Base-by-base conservation (phyloP, 768 basidiomycete genomes). In the Clavaria fumosa region DNA sequence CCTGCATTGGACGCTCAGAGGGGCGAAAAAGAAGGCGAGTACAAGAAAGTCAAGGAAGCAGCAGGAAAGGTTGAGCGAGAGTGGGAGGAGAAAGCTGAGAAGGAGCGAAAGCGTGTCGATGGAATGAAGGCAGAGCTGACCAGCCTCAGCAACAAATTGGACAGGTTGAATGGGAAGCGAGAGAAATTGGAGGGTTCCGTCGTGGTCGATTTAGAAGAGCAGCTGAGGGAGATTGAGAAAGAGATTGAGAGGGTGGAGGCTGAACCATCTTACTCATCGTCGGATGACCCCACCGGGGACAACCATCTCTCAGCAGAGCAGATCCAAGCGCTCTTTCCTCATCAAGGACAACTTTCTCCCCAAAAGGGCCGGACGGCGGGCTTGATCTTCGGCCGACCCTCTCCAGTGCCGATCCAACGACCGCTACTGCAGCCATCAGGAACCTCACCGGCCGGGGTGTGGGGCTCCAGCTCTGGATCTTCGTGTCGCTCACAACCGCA, bases 121-220 rank as follows among this genome's bases (percentile, higher is more conserved):
- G 23, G 15, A 12, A 4, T 42, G 31, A 33, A 30, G 27, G 37
- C 23, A 3, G 37, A 38, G 30, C 9, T 79, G 22, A 58, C 64
- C 5, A 56, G 58, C 1, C 51, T 79, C 39, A 63, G 58, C 2
- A 70, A 71, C 45, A 70, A 70, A 49, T 56, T 86, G 41, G 89
- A 93, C 41, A 73, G 70, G 49, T 55, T 86, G 37, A 63, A 52
- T 20, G 61, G 57, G 39, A 78, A 75, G 60, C 66, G 65, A 49
- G 82, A 84, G 36, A 79, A 69, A 50, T 53, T 84, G 36, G 78
- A 82, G 49, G 57, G 48, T 4, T 57, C 56, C 21, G 58, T 66
- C 10, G 61, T 88, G 12, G 66, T 66, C 1, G 80, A 80, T 42
- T 62, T 88, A 28, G 78, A 81, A 49, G 66, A 69, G 34, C 71